phyloP scores from a whole-genome alignment of 2,329 filamentous ascomycete genomes.

The Grosmannia serpens region DNA sequence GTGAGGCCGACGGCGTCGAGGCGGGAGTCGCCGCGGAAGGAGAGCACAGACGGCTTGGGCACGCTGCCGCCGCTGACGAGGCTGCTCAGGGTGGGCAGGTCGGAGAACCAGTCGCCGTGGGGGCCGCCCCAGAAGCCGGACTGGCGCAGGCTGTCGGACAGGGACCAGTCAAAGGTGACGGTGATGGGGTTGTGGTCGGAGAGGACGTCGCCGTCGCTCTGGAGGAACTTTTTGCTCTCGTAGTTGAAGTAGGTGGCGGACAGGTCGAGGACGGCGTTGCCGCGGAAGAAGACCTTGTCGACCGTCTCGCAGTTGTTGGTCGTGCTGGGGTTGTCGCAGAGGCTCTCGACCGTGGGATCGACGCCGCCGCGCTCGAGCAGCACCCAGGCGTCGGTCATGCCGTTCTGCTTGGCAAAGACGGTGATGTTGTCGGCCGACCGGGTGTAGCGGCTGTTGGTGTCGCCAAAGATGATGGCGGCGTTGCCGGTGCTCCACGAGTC shows the following conservation, averaged over 20 bases:
- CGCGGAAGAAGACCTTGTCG: slow-evolving; percentile 54
- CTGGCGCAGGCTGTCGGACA: slow-evolving; percentile 26
- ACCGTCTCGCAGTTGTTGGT: slow-evolving; percentile 50
- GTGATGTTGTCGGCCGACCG: slow-evolving; percentile 38
- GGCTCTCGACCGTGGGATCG: slow-evolving; percentile 29
- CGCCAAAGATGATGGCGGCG: slow-evolving; percentile 51
- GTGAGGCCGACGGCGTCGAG: slow-evolving; percentile 39
- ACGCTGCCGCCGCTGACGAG: slow-evolving; percentile 11
- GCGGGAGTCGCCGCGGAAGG: slow-evolving; percentile 34
- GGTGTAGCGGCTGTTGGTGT: slow-evolving; percentile 56
- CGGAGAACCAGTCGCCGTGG: slow-evolving; percentile 43
- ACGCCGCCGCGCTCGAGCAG: slow-evolving; percentile 36
- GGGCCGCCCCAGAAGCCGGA: slow-evolving; percentile 36
- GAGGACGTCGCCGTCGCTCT: slow-evolving; percentile 42
- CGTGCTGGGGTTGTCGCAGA: slow-evolving; percentile 48
- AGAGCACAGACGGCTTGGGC: slow-evolving; percentile 26
- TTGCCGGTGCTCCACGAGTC: slow-evolving; percentile 43
- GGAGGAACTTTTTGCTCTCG: slow-evolving; percentile 43
- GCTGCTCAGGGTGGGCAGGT: slow-evolving; percentile 28
- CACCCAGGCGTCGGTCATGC: slow-evolving; percentile 49
- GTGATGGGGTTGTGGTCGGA: slow-evolving; percentile 54
- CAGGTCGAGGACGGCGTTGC: slow-evolving; percentile 33
- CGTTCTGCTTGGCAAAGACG: slow-evolving; percentile 37
- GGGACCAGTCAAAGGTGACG: slow-evolving; percentile 38
- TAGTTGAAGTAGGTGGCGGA: slow-evolving; percentile 41